Conservation (phyloP, 2,329 filamentous ascomycete species). For the Claviceps arundinis region DNA sequence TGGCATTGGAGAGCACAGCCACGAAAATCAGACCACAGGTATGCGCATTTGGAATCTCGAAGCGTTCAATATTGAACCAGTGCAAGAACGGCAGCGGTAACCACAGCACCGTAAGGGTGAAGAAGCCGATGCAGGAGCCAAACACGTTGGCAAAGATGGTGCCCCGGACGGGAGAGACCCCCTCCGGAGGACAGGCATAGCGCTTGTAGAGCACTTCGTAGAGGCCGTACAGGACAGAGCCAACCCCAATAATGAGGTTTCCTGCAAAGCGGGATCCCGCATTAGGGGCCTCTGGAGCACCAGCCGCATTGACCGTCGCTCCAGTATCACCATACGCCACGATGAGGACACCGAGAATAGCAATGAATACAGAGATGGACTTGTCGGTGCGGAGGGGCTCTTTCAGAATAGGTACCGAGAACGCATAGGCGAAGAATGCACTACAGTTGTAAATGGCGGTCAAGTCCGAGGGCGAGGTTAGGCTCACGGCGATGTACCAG, state of each 20-base stretch:
- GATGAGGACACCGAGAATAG: constrained; percentile 81
- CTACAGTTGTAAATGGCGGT: constrained; percentile 99
- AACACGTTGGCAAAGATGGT: constrained; percentile 94
- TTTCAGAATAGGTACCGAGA: constrained; percentile 78
- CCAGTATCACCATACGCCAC: constrained; percentile 80
- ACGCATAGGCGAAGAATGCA: constrained; percentile 96
- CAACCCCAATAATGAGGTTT: constrained; percentile 83
- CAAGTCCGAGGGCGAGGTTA: constrained; percentile 85
- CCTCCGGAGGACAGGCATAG: constrained; percentile 83
- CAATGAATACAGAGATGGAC: constrained; percentile 71
- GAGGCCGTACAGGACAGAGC: constrained; percentile 85
- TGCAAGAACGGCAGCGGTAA: constrained; percentile 80
- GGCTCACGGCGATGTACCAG: constrained; percentile 90
- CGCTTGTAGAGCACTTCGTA: constrained; percentile 97
- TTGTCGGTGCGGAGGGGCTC: constrained; percentile 79
- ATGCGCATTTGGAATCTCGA: constrained; percentile 66
- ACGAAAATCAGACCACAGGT: constrained; percentile 70
- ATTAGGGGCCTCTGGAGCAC: constrained; percentile 11
- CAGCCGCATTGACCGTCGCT: constrained; percentile 27
- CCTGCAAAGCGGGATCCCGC: constrained; percentile 61
- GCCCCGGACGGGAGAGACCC: constrained; percentile 69
- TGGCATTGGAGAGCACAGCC: constrained; percentile 75
- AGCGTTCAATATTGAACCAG: constrained; percentile 62
- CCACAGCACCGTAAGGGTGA: constrained; percentile 83
- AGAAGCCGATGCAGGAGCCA: constrained; percentile 71